These are phyloP conservation scores for Solanum hybrid DNA, from an alignment of 305 asterid genomes.

Conservation along the genomic window DNA sequence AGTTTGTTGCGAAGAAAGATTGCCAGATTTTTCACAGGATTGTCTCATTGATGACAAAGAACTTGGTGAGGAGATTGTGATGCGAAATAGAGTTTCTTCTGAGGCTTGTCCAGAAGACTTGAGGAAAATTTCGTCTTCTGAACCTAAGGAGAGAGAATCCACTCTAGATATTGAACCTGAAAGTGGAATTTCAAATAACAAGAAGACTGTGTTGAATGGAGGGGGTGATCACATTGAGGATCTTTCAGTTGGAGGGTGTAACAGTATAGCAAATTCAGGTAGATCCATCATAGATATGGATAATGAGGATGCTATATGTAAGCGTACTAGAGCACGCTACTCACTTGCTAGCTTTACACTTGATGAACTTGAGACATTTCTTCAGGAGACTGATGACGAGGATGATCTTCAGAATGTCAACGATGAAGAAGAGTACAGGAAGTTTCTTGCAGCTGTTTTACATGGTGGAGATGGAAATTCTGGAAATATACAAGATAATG, in stretches of 20 bases:
- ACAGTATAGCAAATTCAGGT: slow-evolving; percentile 18
- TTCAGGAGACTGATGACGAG: slow-evolving; percentile 99
- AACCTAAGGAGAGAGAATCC: slow-evolving; percentile 18
- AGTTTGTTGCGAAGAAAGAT: slow-evolving; percentile 16
- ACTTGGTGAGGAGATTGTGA: slow-evolving; percentile 49
- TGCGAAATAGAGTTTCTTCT: slow-evolving; percentile 30
- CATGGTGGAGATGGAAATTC: slow-evolving; percentile 49
- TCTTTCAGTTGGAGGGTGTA: slow-evolving; percentile 14
- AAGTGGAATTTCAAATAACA: slow-evolving; percentile 21
- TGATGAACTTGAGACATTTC: slow-evolving; percentile 93
- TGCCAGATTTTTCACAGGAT: slow-evolving; percentile 11
- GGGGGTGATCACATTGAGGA: slow-evolving; percentile 14
- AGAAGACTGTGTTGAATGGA: slow-evolving; percentile 29
- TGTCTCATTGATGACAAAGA: slow-evolving; percentile 38
- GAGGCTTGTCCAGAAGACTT: slow-evolving; percentile 17
- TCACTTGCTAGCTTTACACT: slow-evolving; percentile 91
- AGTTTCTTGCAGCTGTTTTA: slow-evolving; percentile 86
- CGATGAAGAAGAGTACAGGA: slow-evolving; percentile 83
- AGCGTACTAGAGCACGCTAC: slow-evolving; percentile 97
- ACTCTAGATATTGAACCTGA: slow-evolving; percentile 24
- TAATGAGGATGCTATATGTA: slow-evolving; percentile 77
- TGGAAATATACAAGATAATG: slow-evolving; percentile 40
- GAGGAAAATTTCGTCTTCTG: slow-evolving; percentile 5
- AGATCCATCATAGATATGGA: slow-evolving; percentile 36
- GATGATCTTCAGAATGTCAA: slow-evolving; percentile 89